Evolutionary conservation across 148 eudicot genomes (phyloP).

Genomic region (Silene uniflora): DNA sequence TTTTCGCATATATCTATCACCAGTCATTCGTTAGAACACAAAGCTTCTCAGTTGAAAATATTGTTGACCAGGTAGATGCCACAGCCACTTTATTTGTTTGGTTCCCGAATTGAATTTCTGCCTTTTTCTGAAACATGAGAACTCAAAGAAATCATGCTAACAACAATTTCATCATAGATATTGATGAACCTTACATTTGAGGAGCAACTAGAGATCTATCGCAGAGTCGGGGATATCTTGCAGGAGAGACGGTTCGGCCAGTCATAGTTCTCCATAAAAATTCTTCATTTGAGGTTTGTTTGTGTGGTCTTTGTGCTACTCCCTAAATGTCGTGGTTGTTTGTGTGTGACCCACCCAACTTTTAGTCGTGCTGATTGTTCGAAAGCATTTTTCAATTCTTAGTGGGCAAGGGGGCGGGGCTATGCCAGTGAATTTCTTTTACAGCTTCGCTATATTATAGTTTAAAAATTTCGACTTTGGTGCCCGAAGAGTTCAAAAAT

Average conservation of each 20-base stretch:
- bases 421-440: no score
- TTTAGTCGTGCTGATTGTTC: not conserved
- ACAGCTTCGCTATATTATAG: no score
- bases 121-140: not conserved
- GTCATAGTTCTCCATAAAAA: slow-evolving; percentile 14
- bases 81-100: not conserved
- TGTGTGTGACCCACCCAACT: not conserved
- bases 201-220: slow-evolving; percentile 53
- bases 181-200: slow-evolving; percentile 51
- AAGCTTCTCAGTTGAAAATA: slow-evolving; percentile 39
- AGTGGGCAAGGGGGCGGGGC: not conserved
- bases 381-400: not conserved
- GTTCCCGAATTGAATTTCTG: not conserved
- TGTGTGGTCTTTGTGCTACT: not conserved
- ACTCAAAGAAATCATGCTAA: slow-evolving; percentile 9
- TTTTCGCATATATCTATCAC: slow-evolving; percentile 54
- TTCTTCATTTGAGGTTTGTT: slow-evolving; percentile 21
- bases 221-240: slow-evolving; percentile 47
- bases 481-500: no score
- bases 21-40: slow-evolving; percentile 49
- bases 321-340: not conserved
- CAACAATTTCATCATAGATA: slow-evolving; percentile 35
- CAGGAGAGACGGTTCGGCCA: slow-evolving; percentile 32
- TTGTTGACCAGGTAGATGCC: slow-evolving; percentile 41
- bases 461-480: no score